Percentiles rank a stretch among this genome's conserved stretches.
Conservation (phyloP, 2,329 filamentous ascomycete species). For the Macrophomina phaseolina region DNA sequence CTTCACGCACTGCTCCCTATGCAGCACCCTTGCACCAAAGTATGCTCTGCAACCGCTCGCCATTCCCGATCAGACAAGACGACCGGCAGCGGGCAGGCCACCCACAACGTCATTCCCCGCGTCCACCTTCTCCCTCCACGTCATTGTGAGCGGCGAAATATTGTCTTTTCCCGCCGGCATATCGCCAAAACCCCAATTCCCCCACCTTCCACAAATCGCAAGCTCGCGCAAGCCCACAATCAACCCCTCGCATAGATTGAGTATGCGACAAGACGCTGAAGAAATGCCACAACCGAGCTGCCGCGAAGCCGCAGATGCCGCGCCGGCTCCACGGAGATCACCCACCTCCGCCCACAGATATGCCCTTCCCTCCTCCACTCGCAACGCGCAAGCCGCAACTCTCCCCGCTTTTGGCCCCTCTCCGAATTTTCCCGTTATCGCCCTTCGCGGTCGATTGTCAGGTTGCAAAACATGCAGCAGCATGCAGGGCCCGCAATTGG, state of each 20-base stretch:
- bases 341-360: background rate
- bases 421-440: background rate
- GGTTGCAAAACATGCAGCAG: background rate
- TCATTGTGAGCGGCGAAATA: conserved; percentile 15
- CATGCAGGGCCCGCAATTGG: conserved; percentile 19
- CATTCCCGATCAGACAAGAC: conserved; percentile 21
- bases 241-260: background rate
- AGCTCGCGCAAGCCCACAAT: background rate
- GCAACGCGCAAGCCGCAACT: conserved; percentile 4
- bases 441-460: background rate
- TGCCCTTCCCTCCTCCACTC: background rate
- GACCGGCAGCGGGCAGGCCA: conserved; percentile 17
- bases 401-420: background rate
- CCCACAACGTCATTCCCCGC: conserved; percentile 20
- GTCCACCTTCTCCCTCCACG: conserved; percentile 15
- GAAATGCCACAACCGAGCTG: conserved; percentile 23
- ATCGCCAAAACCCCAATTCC: conserved; percentile 11
- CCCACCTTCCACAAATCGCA: conserved; percentile 18
- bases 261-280: conserved; percentile 16
- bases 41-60: conserved; percentile 8
- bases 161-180: background rate
- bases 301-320: conserved; percentile 22
- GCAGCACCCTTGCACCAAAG: background rate
- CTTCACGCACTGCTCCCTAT: conserved; percentile 13
- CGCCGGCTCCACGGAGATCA: conserved; percentile 24